Percentiles rank a stretch among this genome's conserved stretches.
These are phyloP conservation scores for Colletotrichum lindemuthianum DNA, from an alignment of 2,329 filamentous ascomycete species.

Conservation along the genomic window DNA sequence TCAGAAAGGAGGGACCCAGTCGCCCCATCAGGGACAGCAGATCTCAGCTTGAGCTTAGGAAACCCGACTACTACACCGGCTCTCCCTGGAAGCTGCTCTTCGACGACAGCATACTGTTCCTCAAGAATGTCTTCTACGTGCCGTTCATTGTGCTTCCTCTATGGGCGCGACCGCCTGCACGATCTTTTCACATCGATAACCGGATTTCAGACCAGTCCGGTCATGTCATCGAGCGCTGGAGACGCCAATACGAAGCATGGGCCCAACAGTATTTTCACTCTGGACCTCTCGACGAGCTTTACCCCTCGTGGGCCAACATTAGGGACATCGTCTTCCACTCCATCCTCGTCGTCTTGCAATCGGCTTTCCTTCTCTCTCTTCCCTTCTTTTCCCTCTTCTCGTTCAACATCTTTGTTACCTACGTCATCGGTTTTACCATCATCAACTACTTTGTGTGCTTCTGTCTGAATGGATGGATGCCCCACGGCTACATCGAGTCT, in stretches of 20 bases:
- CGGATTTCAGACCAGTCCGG: background rate
- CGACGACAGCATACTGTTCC: constrained; percentile 23
- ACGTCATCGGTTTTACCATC: constrained; percentile 54
- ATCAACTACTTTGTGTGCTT: constrained; percentile 62
- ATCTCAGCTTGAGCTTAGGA: constrained; percentile 8
- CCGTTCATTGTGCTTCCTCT: constrained; percentile 16
- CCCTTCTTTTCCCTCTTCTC: constrained; percentile 58
- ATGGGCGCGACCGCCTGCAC: constrained; percentile 1
- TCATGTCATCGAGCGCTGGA: background rate
- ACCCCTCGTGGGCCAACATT: constrained; percentile 65
- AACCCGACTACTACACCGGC: constrained; percentile 27
- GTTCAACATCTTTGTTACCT: constrained; percentile 56
- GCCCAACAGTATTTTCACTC: constrained; percentile 49
- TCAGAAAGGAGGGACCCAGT: constrained; percentile 2
- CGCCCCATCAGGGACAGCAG: constrained; percentile 11
- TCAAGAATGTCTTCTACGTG: constrained; percentile 2
- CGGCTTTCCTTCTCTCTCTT: constrained; percentile 67
- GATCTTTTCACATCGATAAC: constrained; percentile 3
- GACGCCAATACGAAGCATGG: background rate
- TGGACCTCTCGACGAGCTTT: constrained; percentile 70
- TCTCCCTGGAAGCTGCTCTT: constrained; percentile 23
- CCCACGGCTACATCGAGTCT: constrained; percentile 55
- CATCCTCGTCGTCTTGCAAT: constrained; percentile 68
- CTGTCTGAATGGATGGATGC: constrained; percentile 59
- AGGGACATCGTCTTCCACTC: constrained; percentile 63